Conservation (phyloP, 2,329 filamentous ascomycete genomes). For the Trichoderma gracile region DNA sequence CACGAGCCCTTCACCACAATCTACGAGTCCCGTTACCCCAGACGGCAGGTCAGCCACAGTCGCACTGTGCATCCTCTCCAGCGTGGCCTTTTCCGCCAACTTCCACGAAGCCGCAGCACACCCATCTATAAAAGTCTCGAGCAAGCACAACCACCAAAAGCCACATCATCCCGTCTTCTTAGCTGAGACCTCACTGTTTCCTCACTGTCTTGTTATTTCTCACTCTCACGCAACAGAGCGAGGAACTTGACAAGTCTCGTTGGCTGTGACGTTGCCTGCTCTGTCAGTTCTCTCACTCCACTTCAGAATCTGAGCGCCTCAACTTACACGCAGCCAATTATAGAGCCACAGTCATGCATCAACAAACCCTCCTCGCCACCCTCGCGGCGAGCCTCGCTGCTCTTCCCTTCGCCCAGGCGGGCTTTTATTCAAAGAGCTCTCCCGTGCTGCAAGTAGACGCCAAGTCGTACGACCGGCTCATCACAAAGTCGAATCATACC, state of each 20-base stretch:
- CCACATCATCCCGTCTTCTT: neutral
- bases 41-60: neutral
- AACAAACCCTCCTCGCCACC: conserved; percentile 49
- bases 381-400: conserved; percentile 62
- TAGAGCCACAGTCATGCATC: conserved; percentile 50
- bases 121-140: conserved; percentile 16
- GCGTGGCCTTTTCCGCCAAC: conserved; percentile 36
- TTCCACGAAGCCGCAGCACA: neutral
- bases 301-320: neutral
- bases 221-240: neutral
- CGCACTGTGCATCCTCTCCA: conserved; percentile 28
- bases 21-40: neutral
- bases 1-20: too few relatives aligned
- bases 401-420: conserved; percentile 65
- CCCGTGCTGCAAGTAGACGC: conserved; percentile 80
- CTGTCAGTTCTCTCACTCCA: neutral
- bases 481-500: conserved; percentile 87
- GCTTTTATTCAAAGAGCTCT: conserved; percentile 82
- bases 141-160: neutral
- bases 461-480: conserved; percentile 77
- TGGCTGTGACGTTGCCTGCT: neutral
- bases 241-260: neutral
- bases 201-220: neutral
- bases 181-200: neutral
- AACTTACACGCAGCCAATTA: conserved; percentile 6